These are phyloP conservation scores for Fusarium nodosum DNA, from an alignment of 2,329 filamentous ascomycete genomes.

Conservation along the genomic window DNA sequence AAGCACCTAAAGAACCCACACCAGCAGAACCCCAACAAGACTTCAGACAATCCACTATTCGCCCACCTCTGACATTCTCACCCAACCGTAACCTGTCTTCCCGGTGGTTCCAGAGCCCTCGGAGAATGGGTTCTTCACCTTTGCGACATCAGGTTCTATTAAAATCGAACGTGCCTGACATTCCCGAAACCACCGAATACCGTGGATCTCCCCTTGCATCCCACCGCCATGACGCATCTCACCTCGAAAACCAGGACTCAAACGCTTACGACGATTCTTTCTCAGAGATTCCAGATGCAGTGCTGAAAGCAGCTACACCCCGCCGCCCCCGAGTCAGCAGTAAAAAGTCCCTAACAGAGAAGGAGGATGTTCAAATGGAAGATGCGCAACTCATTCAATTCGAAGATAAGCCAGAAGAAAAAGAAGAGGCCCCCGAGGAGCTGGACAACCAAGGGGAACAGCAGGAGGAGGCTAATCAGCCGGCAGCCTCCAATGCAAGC, in stretches of 20 bases:
- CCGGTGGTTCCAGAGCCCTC: constrained; percentile 55
- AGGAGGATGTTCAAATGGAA: constrained; percentile 34
- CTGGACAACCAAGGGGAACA: constrained; percentile 32
- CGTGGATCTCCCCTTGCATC: constrained; percentile 21
- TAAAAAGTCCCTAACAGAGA: constrained; percentile 9
- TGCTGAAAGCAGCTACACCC: constrained; percentile 65
- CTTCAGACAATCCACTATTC: constrained; percentile 34
- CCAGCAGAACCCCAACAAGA: constrained; percentile 27
- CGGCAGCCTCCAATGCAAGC: constrained; percentile 50
- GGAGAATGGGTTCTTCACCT: constrained; percentile 50
- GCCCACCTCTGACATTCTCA: constrained; percentile 38
- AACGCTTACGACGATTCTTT: constrained; percentile 68
- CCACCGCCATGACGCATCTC: constrained; percentile 19
- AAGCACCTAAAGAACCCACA: constrained; percentile 18
- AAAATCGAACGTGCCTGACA: constrained; percentile 49
- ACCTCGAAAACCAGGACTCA: constrained; percentile 50
- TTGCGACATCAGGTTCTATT: constrained; percentile 53
- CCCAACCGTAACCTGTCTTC: constrained; percentile 48
- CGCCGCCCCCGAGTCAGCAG: constrained; percentile 42
- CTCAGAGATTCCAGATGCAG: constrained; percentile 66
- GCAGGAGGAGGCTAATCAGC: constrained; percentile 21
- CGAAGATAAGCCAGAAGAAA: constrained; percentile 24
- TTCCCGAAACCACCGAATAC: constrained; percentile 27
- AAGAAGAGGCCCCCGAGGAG: constrained; percentile 3
- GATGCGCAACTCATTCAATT: constrained; percentile 21